phyloP scores from a whole-genome alignment of 2,329 filamentous ascomycete species.

The Ceratocystiopsis minuta region DNA sequence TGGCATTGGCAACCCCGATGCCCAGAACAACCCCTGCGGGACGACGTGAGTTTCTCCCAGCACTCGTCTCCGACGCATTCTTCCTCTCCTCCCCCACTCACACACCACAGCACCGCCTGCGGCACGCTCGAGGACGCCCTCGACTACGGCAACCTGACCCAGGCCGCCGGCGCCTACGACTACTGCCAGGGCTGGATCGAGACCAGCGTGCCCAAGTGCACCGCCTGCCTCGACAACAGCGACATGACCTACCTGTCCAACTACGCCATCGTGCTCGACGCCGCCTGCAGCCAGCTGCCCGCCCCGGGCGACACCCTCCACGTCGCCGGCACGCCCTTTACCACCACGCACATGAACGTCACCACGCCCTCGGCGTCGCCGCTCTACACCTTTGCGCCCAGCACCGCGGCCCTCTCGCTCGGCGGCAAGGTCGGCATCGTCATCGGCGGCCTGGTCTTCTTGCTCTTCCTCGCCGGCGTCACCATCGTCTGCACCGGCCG shows the following conservation, averaged over 20 bases:
- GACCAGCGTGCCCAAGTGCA: conserved; percentile 24
- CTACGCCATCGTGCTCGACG: conserved; percentile 34
- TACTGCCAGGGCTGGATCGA: conserved; percentile 35
- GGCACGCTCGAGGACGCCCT: conserved; percentile 28
- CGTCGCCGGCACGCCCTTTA: conserved; percentile 34
- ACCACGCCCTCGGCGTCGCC: conserved; percentile 28
- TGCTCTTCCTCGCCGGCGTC: conserved; percentile 31
- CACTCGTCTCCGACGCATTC: background rate
- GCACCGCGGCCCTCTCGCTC: conserved; percentile 30
- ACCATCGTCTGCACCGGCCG: conserved; percentile 38
- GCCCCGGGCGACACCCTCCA: conserved; percentile 27
- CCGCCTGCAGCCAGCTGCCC: conserved; percentile 36
- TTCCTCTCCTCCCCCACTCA: conserved; percentile 1
- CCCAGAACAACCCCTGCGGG: conserved; percentile 27
- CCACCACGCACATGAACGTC: conserved; percentile 26
- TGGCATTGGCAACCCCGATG: conserved; percentile 25
- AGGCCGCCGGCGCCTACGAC: conserved; percentile 26
- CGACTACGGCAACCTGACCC: conserved; percentile 29
- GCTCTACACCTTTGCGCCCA: conserved; percentile 20
- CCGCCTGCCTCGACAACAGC: conserved; percentile 24
- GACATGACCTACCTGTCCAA: conserved; percentile 29
- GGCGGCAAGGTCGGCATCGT: conserved; percentile 41
- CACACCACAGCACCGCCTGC: conserved; percentile 30
- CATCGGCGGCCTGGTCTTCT: conserved; percentile 28
- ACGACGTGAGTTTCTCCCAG: conserved; percentile 27